Percentiles rank a stretch among this genome's conserved stretches.
Conservation (phyloP, 2,329 filamentous ascomycete genomes). For the Colletotrichum cereale region DNA sequence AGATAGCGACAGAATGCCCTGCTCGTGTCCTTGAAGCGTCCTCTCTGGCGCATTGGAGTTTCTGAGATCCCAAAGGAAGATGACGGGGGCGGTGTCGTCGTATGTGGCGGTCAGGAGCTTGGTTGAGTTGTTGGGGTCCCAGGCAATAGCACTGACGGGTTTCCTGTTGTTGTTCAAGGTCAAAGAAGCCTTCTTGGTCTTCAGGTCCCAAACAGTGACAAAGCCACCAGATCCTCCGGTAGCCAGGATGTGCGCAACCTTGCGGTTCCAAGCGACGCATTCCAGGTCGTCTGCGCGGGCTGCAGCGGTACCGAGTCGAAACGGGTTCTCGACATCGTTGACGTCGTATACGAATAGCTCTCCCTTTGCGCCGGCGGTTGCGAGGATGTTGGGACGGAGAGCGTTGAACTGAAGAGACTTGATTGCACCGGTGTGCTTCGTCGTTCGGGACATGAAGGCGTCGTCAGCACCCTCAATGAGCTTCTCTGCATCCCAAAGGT, state of each 20-base stretch:
- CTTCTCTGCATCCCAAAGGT: slow-evolving; percentile 90
- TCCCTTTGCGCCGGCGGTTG: slow-evolving; percentile 92
- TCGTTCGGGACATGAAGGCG: slow-evolving; percentile 86
- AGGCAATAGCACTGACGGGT: slow-evolving; percentile 93
- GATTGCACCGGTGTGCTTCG: slow-evolving; percentile 92
- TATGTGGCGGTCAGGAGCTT: slow-evolving; percentile 94
- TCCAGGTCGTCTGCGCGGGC: slow-evolving; percentile 96
- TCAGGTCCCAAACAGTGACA: slow-evolving; percentile 98
- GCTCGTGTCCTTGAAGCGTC: slow-evolving; percentile 91
- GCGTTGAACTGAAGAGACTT: slow-evolving; percentile 98
- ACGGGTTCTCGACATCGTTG: slow-evolving; percentile 88
- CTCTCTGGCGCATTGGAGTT: slow-evolving; percentile 96
- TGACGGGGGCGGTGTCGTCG: slow-evolving; percentile 87
- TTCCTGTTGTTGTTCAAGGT: slow-evolving; percentile 97
- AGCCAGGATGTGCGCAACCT: slow-evolving; percentile 94
- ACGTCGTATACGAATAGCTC: slow-evolving; percentile 97
- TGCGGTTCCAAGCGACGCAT: slow-evolving; percentile 98
- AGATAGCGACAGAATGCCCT: slow-evolving; percentile 91
- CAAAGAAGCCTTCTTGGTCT: slow-evolving; percentile 96
- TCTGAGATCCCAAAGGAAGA: slow-evolving; percentile 93
- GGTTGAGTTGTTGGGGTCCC: slow-evolving; percentile 96
- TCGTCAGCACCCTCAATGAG: slow-evolving; percentile 71
- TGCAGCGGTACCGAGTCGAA: slow-evolving; percentile 87
- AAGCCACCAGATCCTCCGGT: slow-evolving; percentile 94
- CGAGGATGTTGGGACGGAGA: slow-evolving; percentile 88